A percentile compares a stretch with the other conserved stretches of the same genome.
These are phyloP conservation scores for Ceratocystis papillata DNA, from an alignment of 2,329 filamentous ascomycete species.

Conservation along the genomic window DNA sequence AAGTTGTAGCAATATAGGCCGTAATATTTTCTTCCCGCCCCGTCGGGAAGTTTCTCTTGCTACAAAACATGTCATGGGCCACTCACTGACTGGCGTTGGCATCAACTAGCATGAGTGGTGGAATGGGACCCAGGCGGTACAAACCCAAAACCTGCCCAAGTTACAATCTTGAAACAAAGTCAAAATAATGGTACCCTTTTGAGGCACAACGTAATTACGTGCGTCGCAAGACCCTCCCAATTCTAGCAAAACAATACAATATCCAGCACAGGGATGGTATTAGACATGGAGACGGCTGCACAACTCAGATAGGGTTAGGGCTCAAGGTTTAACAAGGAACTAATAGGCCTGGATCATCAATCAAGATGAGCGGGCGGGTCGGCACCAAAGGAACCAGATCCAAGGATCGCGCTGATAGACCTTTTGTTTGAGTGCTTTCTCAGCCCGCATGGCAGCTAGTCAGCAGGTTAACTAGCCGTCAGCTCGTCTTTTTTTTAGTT, in stretches of 20 bases:
- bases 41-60: slow-evolving; percentile 9
- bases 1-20: neutral
- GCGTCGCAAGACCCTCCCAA: neutral
- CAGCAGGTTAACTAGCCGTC: neutral
- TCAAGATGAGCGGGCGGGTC: neutral
- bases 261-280: neutral
- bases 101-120: slow-evolving; percentile 8
- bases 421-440: neutral
- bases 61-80: slow-evolving; percentile 1
- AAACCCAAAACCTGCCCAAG: neutral
- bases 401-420: neutral
- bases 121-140: neutral
- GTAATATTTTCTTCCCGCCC: neutral
- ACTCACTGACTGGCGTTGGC: neutral
- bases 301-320: too few species aligned
- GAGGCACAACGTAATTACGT: slow-evolving; percentile 4
- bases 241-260: too few species aligned
- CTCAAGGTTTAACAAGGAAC: too few species aligned
- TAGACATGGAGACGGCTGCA: neutral
- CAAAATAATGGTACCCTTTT: neutral
- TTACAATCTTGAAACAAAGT: slow-evolving; percentile 13
- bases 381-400: neutral
- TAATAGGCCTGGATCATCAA: neutral
- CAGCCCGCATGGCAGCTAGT: neutral
- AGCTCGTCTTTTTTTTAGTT: neutral